A percentile compares a stretch with the other conserved stretches of the same genome.
Evolutionary conservation across 495 filamentous ascomycete genomes (phyloP).

Genomic region (Podospora australis): DNA sequence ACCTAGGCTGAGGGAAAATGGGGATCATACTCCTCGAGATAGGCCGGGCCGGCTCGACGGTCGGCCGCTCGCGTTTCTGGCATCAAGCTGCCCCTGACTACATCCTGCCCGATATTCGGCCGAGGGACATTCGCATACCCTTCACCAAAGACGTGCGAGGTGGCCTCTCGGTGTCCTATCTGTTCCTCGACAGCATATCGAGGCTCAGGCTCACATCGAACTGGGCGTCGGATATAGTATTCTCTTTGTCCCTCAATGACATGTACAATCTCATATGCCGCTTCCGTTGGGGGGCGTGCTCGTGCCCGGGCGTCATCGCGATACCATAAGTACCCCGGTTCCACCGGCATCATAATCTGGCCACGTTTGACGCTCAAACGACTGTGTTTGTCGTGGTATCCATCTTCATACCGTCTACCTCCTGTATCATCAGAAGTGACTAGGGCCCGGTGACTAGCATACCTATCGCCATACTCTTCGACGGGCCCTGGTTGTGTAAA

Average conservation of each 20-base stretch:
- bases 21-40: slow-evolving; percentile 39
- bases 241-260: slow-evolving; percentile 38
- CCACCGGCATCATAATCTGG: no score
- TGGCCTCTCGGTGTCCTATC: slow-evolving; percentile 2
- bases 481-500: no score
- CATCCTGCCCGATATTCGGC: neutral
- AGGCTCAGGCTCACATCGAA: slow-evolving; percentile 25
- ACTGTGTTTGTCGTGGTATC: slow-evolving; percentile 11
- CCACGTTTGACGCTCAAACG: no score
- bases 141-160: slow-evolving; percentile 4
- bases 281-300: slow-evolving; percentile 23
- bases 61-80: slow-evolving; percentile 1
- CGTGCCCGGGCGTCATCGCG: slow-evolving; percentile 25
- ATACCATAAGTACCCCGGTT: slow-evolving; percentile 29
- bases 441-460: no score
- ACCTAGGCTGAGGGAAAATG: slow-evolving; percentile 20
- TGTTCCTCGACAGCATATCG: slow-evolving; percentile 13
- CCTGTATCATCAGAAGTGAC: no score
- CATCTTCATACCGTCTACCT: slow-evolving; percentile 7
- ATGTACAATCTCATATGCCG: slow-evolving; percentile 39
- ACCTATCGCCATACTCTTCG: no score
- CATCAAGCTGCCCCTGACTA: neutral
- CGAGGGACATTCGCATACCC: neutral
- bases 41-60: slow-evolving; percentile 19
- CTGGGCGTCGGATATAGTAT: slow-evolving; percentile 39